Evolutionary conservation across 257 asterid genomes (phyloP), one percentile per base, ranked within the genome.

Genomic region (Salvia miltiorrhiza): DNA sequence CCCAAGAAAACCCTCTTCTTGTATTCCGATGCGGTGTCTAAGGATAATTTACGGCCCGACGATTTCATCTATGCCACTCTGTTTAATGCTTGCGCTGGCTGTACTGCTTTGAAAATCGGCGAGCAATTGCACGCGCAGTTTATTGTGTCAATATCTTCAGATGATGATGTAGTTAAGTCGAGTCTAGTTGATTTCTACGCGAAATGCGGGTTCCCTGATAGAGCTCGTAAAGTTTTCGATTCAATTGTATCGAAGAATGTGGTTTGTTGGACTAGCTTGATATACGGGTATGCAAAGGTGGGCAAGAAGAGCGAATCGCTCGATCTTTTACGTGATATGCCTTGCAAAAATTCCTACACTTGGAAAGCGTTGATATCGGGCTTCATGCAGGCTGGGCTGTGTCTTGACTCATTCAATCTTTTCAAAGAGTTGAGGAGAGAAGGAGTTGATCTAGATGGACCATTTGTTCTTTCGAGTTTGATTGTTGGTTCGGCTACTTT

Each of bases 341-440:
- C 79, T 14, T 66, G 24, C 50, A 87, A 83, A 76, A 85, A 41
- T 75, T 47, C 79, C 54, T 32, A 72, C 45, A 62, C 88, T 67
- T 92, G 90, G 89, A 84, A 90, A 2, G 95, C 96, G 60, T 41
- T 89, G 70, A 72, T 92, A 50, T 92, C 96, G 0, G 95, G 94
- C 19, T 78, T 92, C 6, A 85, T 81, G 63, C 95, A 92, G 76
- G 84, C 86, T 9, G 90, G 93, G 21, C 75, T 73, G 44, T 72
- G 65, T 62, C 50, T 41, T 1, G 95, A 84, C 24, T 85, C 96
- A 0, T 77, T 86, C 69, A 69, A 33, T 49, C 76, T 85, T 40
- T 92, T 86, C 57, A 70, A 63, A 14, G 84, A 87, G 59, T 71
- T 86, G 87, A 84, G 92, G 73, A 74, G 87, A 54, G 90, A 69